Conservation (phyloP, 2,329 filamentous ascomycete genomes). For the Aspergillus cejpii region DNA sequence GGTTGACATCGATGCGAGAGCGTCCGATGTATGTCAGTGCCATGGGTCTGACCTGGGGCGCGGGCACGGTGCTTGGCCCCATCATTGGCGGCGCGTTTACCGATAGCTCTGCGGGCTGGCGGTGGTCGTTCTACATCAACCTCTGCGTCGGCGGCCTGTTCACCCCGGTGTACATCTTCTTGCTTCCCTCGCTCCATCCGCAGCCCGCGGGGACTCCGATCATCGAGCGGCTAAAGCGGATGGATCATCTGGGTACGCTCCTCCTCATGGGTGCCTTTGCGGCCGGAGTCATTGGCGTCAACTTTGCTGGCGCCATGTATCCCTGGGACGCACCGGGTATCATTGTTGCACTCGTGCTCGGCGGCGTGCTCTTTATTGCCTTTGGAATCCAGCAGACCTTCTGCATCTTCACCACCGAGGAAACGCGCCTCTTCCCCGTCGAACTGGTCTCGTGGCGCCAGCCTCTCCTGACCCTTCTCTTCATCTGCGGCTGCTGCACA, state of each 20-base stretch:
- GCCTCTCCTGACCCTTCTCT: constrained; percentile 41
- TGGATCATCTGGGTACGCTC: constrained; percentile 35
- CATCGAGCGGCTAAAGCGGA: constrained; percentile 5
- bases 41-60: constrained; percentile 33
- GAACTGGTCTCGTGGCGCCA: constrained; percentile 39
- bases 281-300: constrained; percentile 43
- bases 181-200: constrained; percentile 27
- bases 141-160: constrained; percentile 42
- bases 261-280: constrained; percentile 42
- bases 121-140: constrained; percentile 51
- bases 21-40: constrained; percentile 28
- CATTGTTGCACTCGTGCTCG: constrained; percentile 23
- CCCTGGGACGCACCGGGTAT: constrained; percentile 40
- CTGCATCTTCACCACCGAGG: constrained; percentile 40
- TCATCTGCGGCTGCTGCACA: constrained; percentile 28
- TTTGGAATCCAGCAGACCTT: constrained; percentile 45
- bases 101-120: constrained; percentile 19
- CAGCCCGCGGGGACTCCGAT: background rate
- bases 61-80: constrained; percentile 33
- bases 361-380: constrained; percentile 39
- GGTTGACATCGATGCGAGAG: constrained; percentile 16
- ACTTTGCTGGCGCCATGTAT: constrained; percentile 47
- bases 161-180: constrained; percentile 41
- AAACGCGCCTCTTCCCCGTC: constrained; percentile 45
- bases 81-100: constrained; percentile 12